A percentile compares a stretch with the other conserved stretches of the same genome.
Conservation (phyloP, 768 basidiomycete genomes). For the Sarcodon sp. region DNA sequence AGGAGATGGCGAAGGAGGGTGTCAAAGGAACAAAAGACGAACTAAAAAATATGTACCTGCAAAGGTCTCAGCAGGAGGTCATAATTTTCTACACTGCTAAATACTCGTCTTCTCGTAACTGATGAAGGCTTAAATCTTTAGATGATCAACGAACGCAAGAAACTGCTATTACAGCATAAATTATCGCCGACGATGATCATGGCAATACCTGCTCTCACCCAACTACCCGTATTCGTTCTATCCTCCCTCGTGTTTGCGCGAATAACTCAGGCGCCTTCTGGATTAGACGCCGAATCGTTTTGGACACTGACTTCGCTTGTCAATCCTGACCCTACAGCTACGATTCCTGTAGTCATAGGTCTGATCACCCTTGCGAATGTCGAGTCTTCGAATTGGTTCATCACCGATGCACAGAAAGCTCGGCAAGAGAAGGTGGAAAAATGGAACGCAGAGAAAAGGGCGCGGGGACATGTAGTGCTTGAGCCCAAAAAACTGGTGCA, state of each 20-base stretch:
- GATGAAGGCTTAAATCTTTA: slow-evolving; percentile 11
- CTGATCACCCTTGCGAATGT: slow-evolving; percentile 69
- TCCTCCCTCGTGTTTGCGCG: slow-evolving; percentile 44
- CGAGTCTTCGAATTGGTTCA: slow-evolving; percentile 65
- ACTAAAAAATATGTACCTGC: slow-evolving; percentile 32
- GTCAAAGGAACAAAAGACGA: slow-evolving; percentile 41
- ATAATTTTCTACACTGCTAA: not conserved
- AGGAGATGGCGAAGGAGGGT: slow-evolving; percentile 42
- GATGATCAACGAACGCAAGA: slow-evolving; percentile 41
- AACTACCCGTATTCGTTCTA: slow-evolving; percentile 64
- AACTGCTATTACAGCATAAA: slow-evolving; percentile 44
- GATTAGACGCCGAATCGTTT: slow-evolving; percentile 69
- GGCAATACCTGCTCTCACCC: slow-evolving; percentile 45
- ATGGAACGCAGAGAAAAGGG: slow-evolving; percentile 28
- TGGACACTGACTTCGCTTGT: slow-evolving; percentile 58
- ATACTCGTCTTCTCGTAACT: not conserved
- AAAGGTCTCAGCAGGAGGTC: slow-evolving; percentile 37
- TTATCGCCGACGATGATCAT: slow-evolving; percentile 49
- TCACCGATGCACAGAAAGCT: slow-evolving; percentile 42
- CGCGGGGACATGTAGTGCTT: slow-evolving; percentile 29
- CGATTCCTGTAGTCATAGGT: slow-evolving; percentile 60
- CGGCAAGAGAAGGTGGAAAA: slow-evolving; percentile 34
- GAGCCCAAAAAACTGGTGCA: slow-evolving; percentile 40
- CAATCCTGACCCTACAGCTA: slow-evolving; percentile 58
- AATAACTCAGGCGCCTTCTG: slow-evolving; percentile 43